Conservation (phyloP, 441 rosid genomes). For the Adansonia grandidieri region DNA sequence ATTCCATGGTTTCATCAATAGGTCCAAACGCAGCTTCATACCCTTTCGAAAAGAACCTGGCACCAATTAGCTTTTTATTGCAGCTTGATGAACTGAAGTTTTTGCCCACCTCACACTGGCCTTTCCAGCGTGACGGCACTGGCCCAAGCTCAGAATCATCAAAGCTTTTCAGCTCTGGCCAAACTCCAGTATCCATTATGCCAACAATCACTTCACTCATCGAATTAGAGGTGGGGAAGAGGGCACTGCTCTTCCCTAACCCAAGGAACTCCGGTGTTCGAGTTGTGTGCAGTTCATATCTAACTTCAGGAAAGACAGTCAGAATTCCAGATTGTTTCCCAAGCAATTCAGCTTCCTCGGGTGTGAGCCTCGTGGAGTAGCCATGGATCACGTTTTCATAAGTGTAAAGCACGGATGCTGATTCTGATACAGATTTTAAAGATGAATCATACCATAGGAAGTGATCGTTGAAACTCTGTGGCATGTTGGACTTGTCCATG, state of each 20-base stretch:
- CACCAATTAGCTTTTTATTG: constrained; percentile 40
- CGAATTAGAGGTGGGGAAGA: constrained; percentile 30
- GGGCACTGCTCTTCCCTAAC: constrained; percentile 27
- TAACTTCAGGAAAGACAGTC: constrained; percentile 36
- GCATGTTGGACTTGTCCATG: constrained; percentile 59
- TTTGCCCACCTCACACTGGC: constrained; percentile 33
- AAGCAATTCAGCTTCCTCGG: constrained; percentile 35
- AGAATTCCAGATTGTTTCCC: constrained; percentile 35
- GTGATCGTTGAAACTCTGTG: constrained; percentile 46
- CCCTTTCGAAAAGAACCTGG: constrained; percentile 37
- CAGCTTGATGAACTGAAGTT: constrained; percentile 37
- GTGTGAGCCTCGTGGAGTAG: constrained; percentile 39
- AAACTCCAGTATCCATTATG: constrained; percentile 39
- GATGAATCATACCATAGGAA: constrained; percentile 52
- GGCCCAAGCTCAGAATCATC: constrained; percentile 36
- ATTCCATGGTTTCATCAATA: constrained; percentile 38
- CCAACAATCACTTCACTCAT: constrained; percentile 38
- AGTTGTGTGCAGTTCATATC: constrained; percentile 45
- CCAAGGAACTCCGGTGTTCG: constrained; percentile 45
- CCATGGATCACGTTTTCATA: constrained; percentile 46
- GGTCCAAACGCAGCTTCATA: constrained; percentile 39
- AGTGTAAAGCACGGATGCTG: constrained; percentile 53
- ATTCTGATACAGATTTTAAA: constrained; percentile 45
- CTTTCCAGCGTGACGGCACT: constrained; percentile 39
- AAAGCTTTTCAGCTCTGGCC: constrained; percentile 44